phyloP scores from a whole-genome alignment of 306 rosid species.

The Dryas drummondii region DNA sequence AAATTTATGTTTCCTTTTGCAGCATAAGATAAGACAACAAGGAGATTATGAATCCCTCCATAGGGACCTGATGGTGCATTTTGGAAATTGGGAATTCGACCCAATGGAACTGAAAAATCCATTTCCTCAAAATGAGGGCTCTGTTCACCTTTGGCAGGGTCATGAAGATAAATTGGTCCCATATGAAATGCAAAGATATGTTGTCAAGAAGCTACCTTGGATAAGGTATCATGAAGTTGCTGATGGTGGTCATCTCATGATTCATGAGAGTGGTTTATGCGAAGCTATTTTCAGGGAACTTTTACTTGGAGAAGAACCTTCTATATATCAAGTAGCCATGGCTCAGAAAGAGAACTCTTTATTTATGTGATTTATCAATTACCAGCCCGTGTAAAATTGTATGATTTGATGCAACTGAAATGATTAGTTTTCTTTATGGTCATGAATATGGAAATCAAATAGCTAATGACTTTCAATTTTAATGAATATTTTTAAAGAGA shows the following conservation, averaged over 20 bases:
- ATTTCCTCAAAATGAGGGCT: conserved; percentile 18
- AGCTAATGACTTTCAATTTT: too few relatives aligned
- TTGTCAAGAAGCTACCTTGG: conserved; percentile 39
- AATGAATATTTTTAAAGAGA: too few relatives aligned
- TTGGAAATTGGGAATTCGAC: conserved; percentile 41
- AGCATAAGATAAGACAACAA: conserved; percentile 31
- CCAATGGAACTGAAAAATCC: conserved; percentile 31
- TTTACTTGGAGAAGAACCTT: conserved; percentile 26
- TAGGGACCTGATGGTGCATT: conserved; percentile 33
- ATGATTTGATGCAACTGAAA: too few relatives aligned
- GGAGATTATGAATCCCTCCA: conserved; percentile 33
- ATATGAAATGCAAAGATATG: conserved; percentile 29
- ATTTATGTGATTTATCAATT: too few relatives aligned
- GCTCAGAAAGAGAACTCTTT: too few relatives aligned
- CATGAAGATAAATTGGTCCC: conserved; percentile 35
- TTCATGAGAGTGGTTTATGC: conserved; percentile 30
- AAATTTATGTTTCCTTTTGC: neutral
- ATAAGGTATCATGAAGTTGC: conserved; percentile 35
- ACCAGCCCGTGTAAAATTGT: too few relatives aligned
- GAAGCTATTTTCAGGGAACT: conserved; percentile 35
- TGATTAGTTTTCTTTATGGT: too few relatives aligned
- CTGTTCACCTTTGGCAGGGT: conserved; percentile 38
- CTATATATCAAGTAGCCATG: too few relatives aligned
- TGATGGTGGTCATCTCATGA: conserved; percentile 26
- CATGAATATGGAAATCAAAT: too few relatives aligned